Evolutionary conservation across 31 red algal species (phyloP).

Genomic region (Porphyra umbilicalis): DNA sequence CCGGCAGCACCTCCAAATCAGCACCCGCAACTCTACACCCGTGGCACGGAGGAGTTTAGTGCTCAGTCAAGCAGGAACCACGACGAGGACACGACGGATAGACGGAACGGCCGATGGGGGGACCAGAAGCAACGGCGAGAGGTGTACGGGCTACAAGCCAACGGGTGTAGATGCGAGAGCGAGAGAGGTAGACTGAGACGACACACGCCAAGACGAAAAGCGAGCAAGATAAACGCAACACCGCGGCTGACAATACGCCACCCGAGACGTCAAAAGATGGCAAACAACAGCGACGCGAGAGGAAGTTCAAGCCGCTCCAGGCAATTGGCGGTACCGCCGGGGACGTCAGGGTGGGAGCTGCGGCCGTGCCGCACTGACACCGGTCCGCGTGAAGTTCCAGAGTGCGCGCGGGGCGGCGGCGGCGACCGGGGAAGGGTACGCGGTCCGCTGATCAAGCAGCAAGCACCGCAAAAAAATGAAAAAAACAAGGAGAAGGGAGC

Average conservation of each 20-base stretch:
- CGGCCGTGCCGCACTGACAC: neutral
- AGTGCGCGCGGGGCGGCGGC: neutral
- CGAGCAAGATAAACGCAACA: neutral
- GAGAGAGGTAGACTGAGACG: neutral
- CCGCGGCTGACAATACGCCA: neutral
- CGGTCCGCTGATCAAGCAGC: neutral
- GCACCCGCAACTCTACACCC: neutral
- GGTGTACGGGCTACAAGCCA: neutral
- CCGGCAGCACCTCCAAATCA: neutral
- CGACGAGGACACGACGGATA: neutral
- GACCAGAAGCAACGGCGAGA: neutral
- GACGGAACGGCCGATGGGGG: no score
- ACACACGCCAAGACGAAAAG: neutral
- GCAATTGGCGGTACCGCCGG: neutral
- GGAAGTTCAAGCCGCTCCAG: neutral
- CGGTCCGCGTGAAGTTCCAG: neutral
- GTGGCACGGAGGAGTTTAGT: neutral
- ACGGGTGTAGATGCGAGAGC: neutral
- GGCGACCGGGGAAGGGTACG: neutral
- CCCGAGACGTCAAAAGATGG: neutral
- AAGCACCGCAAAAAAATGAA: neutral
- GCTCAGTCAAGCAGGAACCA: neutral
- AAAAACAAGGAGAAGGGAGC: neutral
- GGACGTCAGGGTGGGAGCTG: neutral
- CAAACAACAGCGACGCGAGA: neutral